Evolutionary conservation across 805 yeast species (phyloP), one percentile per base, ranked within the genome.

Genomic region (Pichia kluyveri): DNA sequence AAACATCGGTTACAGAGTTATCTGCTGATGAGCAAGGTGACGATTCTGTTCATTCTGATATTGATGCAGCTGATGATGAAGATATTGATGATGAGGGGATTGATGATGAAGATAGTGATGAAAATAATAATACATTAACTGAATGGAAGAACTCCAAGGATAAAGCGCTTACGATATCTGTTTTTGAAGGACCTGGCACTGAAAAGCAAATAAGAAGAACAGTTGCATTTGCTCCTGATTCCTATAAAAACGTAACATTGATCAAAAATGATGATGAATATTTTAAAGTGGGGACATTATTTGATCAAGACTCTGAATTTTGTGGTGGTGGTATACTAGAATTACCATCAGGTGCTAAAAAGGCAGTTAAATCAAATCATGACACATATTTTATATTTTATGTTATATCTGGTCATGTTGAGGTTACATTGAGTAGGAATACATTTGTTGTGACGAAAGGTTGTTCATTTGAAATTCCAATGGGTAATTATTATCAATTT

Each of bases 391-490:
- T 84, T 56, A 79, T 82, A 28, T 89, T 89, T 60, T 84, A 80
- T 60, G 88, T 89, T 40, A 73, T 84, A 5, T 68, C 72, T 38
- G 97, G 97, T 0, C 55, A 74, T 3, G 60, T 86, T 9, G 86
- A 86, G 56, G 90, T 86, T 3, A 76, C 80, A 1, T 54, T 89
- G 5, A 75, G 78, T 18, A 77, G 76, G 7, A 72, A 71, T 19
- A 71, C 68, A 23, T 86, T 89, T 60, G 65, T 79, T 5, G 83
- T 82, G 8, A 72, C 77, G 0, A 69, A 73, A 47, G 96, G 96
- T 1, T 83, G 95, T 46, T 77, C 91, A 5, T 82, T 89, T 57
- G 86, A 84, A 57, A 73, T 90, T 7, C 96, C 96, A 1, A 76
- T 83, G 67, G 83, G 82, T 6, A 86, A 85, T 59, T 72, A 74